phyloP scores from a whole-genome alignment of 106 monocot genomes.

The Ottelia alismoides region DNA sequence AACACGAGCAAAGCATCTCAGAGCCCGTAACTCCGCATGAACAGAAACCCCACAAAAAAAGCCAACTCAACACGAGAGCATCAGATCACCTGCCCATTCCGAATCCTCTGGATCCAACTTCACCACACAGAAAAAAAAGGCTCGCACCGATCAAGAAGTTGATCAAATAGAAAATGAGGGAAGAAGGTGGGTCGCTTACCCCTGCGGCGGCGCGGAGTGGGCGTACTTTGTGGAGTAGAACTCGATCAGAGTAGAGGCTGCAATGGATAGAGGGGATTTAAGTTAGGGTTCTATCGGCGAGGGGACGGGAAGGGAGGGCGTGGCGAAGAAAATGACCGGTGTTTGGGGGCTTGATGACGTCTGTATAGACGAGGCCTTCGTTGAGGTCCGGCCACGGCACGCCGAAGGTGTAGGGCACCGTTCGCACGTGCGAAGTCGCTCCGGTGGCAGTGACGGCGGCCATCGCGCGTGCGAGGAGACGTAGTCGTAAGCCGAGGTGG shows the following conservation, averaged over 20 bases:
- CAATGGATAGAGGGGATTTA: neutral
- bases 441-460: too few relatives aligned
- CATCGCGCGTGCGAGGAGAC: too few relatives aligned
- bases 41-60: too few relatives aligned
- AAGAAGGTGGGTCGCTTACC: conserved; percentile 18
- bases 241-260: conserved; percentile 32
- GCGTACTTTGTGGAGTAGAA: conserved; percentile 65
- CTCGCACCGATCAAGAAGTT: too few relatives aligned
- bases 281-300: neutral
- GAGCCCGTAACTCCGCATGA: too few relatives aligned
- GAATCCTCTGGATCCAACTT: conserved; percentile 75
- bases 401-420: conserved; percentile 16
- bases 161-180: too few relatives aligned
- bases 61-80: too few relatives aligned
- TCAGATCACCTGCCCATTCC: conserved; percentile 71
- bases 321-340: neutral
- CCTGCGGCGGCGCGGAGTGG: conserved; percentile 56
- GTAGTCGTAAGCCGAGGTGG: too few relatives aligned
- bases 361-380: conserved; percentile 17
- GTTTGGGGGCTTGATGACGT: conserved; percentile 5
- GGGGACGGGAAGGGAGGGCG: neutral
- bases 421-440: too few relatives aligned
- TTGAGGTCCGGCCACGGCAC: conserved; percentile 16
- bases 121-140: neutral
- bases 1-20: too few relatives aligned